phyloP scores from a whole-genome alignment of 768 basidiomycete genomes.

The Hydnomerulius pinastri region DNA sequence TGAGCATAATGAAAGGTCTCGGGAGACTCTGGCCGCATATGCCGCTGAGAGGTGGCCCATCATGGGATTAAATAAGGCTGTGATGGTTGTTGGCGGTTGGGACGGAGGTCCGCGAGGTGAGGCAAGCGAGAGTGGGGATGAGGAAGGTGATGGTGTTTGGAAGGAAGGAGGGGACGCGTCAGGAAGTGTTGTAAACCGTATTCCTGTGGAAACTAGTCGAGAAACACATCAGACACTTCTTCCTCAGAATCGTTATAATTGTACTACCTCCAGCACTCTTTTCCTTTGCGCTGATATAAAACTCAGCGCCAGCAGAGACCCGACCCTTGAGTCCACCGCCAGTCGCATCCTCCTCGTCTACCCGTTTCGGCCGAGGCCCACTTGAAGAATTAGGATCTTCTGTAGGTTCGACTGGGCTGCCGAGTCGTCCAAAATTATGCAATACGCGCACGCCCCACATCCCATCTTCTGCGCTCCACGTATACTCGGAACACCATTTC shows the following conservation, averaged over 20 bases:
- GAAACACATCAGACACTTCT: conserved; percentile 5
- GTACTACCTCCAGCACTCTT: conserved; percentile 85
- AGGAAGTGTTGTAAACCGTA: conserved; percentile 92
- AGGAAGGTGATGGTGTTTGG: conserved; percentile 43
- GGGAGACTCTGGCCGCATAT: conserved; percentile 86
- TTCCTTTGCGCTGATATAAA: conserved; percentile 93
- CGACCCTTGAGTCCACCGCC: conserved; percentile 90
- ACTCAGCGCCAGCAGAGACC: conserved; percentile 88
- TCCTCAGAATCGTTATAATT: not conserved
- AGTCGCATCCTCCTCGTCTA: conserved; percentile 93
- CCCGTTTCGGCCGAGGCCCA: conserved; percentile 59
- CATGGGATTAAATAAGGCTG: conserved; percentile 94
- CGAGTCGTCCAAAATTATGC: conserved; percentile 87
- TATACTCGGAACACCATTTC: conserved; percentile 91
- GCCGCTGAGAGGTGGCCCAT: conserved; percentile 91
- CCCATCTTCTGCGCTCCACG: conserved; percentile 90
- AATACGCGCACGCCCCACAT: conserved; percentile 90
- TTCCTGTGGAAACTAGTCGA: conserved; percentile 81
- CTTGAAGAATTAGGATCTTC: conserved; percentile 30
- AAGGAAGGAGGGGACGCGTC: conserved; percentile 72
- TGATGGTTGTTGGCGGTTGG: conserved; percentile 93
- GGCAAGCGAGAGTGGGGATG: conserved; percentile 36
- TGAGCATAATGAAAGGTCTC: conserved; percentile 82
- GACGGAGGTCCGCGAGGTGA: conserved; percentile 36
- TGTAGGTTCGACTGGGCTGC: conserved; percentile 37